These are phyloP conservation scores for Fusarium devonianum DNA, from an alignment of 2,329 filamentous ascomycete genomes.

Conservation along the genomic window DNA sequence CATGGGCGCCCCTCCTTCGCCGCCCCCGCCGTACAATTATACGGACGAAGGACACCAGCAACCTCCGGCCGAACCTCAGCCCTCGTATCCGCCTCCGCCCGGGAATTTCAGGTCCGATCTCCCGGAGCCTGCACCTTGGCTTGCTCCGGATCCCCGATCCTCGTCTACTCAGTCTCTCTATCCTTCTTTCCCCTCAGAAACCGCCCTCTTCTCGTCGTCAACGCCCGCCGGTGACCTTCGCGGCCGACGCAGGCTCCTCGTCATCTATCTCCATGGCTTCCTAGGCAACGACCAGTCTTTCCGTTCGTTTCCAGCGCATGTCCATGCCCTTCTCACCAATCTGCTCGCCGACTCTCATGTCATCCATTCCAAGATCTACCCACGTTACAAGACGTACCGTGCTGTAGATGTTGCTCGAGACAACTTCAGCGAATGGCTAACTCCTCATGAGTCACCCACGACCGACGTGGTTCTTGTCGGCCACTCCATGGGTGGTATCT, in stretches of 20 bases:
- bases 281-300: constrained; percentile 90
- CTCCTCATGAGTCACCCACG: constrained; percentile 74
- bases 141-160: constrained; percentile 53
- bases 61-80: constrained; percentile 11
- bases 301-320: constrained; percentile 84
- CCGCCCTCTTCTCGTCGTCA: constrained; percentile 9
- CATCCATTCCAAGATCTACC: constrained; percentile 87
- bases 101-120: constrained; percentile 2
- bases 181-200: constrained; percentile 32
- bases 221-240: constrained; percentile 10
- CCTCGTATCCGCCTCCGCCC: constrained; percentile 7
- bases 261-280: constrained; percentile 90
- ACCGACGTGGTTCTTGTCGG: constrained; percentile 86
- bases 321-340: constrained; percentile 76
- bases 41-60: constrained; percentile 17
- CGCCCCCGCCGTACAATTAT: constrained; percentile 25
- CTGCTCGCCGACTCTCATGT: constrained; percentile 75
- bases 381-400: constrained; percentile 78
- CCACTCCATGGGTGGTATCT: constrained; percentile 88
- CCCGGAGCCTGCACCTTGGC: constrained; percentile 20
- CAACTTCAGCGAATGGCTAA: constrained; percentile 83
- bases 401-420: constrained; percentile 77
- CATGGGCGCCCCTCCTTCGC: constrained; percentile 16
- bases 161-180: constrained; percentile 57
- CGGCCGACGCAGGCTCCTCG: constrained; percentile 65